These are phyloP conservation scores for Tetracladium setigerum DNA, from an alignment of 495 filamentous ascomycete species.

Conservation along the genomic window DNA sequence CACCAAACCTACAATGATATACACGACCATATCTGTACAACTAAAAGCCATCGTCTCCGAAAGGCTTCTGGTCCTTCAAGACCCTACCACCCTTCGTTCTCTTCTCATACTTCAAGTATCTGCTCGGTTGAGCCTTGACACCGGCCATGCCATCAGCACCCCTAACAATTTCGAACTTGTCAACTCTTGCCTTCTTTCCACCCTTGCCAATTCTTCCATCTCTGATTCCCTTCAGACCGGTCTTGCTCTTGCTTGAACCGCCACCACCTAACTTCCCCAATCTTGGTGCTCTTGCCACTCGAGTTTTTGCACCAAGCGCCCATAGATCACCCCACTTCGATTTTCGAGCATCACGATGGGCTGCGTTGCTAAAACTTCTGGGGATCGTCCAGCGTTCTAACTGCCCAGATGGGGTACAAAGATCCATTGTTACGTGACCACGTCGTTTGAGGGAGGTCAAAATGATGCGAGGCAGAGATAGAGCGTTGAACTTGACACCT, in stretches of 20 bases:
- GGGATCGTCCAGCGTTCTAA: constrained; percentile 96
- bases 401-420: constrained; percentile 78
- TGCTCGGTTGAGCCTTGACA: constrained; percentile 21
- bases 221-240: constrained; percentile 22
- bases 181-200: constrained; percentile 25
- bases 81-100: constrained; percentile 45
- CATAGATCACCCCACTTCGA: constrained; percentile 88
- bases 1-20: too few species aligned
- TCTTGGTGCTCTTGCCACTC: constrained; percentile 50
- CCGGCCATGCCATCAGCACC: constrained; percentile 25
- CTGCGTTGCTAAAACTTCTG: constrained; percentile 66
- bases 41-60: constrained; percentile 28
- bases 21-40: background rate
- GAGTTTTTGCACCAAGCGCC: constrained; percentile 90
- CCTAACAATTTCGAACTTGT: constrained; percentile 28
- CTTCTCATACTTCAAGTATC: constrained; percentile 28
- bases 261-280: constrained; percentile 27
- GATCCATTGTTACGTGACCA: constrained; percentile 80
- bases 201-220: constrained; percentile 28
- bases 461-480: constrained; percentile 71
- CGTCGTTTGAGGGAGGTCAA: constrained; percentile 76
- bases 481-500: constrained; percentile 34
- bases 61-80: constrained; percentile 35
- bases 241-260: constrained; percentile 15
- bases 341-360: constrained; percentile 89